Percentiles rank a stretch among this genome's conserved stretches.
These are phyloP conservation scores for Pyropia yezoensis DNA, from an alignment of 23 red algal species.

Conservation along the genomic window DNA sequence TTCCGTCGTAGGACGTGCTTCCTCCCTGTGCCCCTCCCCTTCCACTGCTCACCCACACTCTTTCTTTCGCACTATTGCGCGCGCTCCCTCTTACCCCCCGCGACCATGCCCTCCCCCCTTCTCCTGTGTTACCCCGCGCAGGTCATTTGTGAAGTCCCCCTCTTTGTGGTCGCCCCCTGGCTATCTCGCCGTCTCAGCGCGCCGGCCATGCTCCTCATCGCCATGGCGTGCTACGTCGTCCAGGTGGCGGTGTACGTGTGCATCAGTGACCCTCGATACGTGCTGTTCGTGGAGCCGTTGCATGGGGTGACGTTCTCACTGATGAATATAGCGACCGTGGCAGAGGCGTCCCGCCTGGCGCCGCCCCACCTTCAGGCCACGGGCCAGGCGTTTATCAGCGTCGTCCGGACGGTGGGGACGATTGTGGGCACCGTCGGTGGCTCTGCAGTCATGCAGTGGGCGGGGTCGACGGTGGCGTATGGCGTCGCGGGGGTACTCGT, in stretches of 20 bases:
- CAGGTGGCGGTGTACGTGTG: constrained; percentile 28
- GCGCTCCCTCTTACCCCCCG: no score
- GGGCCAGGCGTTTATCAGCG: constrained; percentile 23
- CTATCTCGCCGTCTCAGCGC: constrained; percentile 13
- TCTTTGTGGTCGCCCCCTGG: constrained; percentile 18
- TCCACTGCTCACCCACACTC: no score
- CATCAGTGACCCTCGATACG: constrained; percentile 27
- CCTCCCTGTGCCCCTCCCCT: no score
- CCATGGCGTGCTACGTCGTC: constrained; percentile 17
- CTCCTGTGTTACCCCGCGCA: no score
- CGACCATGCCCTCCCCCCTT: no score
- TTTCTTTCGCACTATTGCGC: no score
- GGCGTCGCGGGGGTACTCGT: no score
- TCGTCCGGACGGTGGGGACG: constrained; percentile 8
- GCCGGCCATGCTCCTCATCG: constrained; percentile 26
- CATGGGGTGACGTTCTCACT: constrained; percentile 58
- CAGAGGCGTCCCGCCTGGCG: constrained; percentile 16
- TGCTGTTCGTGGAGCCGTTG: constrained; percentile 46
- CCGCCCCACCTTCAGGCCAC: constrained; percentile 30
- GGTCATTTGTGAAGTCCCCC: constrained; percentile 43
- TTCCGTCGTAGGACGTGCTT: no score
- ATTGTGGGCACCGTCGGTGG: constrained; percentile 27
- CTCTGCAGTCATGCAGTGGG: constrained; percentile 18
- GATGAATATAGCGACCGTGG: constrained; percentile 15
- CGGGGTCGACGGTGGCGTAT: no score